phyloP scores from a whole-genome alignment of 169 alveolate genomes.

The Theileria luwenshuni region DNA sequence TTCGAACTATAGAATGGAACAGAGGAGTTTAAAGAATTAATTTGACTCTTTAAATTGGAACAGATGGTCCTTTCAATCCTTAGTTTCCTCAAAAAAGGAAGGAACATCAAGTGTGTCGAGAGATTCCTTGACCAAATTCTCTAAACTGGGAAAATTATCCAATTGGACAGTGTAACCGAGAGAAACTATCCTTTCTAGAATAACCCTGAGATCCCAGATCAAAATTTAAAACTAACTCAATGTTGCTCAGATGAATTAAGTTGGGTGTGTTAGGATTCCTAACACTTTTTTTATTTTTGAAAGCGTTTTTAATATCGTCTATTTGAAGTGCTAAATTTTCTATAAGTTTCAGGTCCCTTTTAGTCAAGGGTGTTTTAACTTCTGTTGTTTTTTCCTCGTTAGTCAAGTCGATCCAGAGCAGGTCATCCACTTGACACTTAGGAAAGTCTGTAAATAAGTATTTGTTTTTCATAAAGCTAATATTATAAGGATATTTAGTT shows the following conservation, averaged over 20 bases:
- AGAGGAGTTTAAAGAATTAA: no score
- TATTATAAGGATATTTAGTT: neutral
- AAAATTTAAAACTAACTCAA: neutral
- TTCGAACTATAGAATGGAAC: no score
- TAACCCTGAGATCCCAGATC: neutral
- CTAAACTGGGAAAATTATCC: neutral
- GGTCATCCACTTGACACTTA: neutral
- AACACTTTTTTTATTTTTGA: neutral
- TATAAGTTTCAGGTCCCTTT: neutral
- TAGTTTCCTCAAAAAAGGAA: no score
- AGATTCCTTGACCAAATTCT: neutral
- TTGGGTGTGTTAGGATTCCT: constrained; percentile 7
- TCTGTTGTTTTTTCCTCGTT: neutral
- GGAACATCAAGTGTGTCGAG: constrained; percentile 11
- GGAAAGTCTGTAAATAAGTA: neutral
- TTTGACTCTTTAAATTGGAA: no score
- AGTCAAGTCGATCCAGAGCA: neutral
- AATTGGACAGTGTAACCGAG: constrained; percentile 3
- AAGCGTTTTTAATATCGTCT: neutral
- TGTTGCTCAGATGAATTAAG: neutral
- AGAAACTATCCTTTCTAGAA: constrained; percentile 1
- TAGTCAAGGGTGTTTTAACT: neutral
- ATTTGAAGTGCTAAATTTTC: neutral
- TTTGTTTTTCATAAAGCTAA: neutral
- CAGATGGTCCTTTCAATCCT: no score